These are phyloP conservation scores for Helminthosporium solani DNA, from an alignment of 2,329 filamentous ascomycete genomes.

Conservation along the genomic window DNA sequence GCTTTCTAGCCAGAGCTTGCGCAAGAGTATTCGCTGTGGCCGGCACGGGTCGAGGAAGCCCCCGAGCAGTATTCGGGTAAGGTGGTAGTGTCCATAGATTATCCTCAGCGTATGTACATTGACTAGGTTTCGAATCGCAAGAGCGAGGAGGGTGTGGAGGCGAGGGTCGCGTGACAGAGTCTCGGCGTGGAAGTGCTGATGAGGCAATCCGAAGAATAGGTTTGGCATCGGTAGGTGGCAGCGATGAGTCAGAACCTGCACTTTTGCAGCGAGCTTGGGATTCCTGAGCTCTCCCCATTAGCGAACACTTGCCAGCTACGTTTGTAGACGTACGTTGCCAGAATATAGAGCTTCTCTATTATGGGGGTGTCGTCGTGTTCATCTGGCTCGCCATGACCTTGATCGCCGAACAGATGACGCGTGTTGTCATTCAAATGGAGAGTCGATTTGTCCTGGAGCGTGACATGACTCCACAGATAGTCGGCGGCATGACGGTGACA, in stretches of 20 bases:
- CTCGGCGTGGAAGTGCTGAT: conserved; percentile 41
- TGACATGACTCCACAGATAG: conserved; percentile 45
- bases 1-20: conserved; percentile 50
- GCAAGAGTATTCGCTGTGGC: conserved; percentile 31
- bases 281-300: conserved; percentile 31
- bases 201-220: conserved; percentile 47
- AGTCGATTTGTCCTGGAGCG: conserved; percentile 43
- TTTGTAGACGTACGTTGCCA: conserved; percentile 38
- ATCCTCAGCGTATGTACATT: conserved; percentile 49
- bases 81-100: conserved; percentile 46
- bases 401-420: conserved; percentile 15
- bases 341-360: conserved; percentile 45
- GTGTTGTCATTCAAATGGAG: conserved; percentile 19
- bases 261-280: conserved; percentile 44
- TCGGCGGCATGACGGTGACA: conserved; percentile 41
- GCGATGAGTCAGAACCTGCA: conserved; percentile 47
- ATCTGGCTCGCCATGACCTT: conserved; percentile 19
- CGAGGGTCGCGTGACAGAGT: conserved; percentile 45
- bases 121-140: conserved; percentile 44
- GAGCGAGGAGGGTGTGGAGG: conserved; percentile 41
- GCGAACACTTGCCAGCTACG: not conserved
- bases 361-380: conserved; percentile 46
- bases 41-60: conserved; percentile 42
- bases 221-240: conserved; percentile 50
- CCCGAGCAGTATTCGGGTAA: conserved; percentile 44